These are phyloP conservation scores for Psilocybe tampanensis DNA, from an alignment of 768 basidiomycete genomes.

Conservation along the genomic window DNA sequence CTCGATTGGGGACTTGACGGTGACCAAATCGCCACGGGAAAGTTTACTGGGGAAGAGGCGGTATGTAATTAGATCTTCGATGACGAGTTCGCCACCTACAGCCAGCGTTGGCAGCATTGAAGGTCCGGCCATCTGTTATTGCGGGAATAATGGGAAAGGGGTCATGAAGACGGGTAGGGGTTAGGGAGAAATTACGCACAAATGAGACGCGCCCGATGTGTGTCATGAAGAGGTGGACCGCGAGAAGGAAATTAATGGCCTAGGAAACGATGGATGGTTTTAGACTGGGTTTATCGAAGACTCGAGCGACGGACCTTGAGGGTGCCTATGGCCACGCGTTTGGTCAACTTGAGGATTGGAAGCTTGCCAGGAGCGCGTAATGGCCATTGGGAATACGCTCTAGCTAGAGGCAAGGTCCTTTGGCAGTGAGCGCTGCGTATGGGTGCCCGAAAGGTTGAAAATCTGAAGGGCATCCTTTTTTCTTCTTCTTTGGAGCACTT, in stretches of 20 bases:
- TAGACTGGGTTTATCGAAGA: not conserved
- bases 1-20: slow-evolving; percentile 68
- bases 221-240: slow-evolving; percentile 63
- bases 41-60: slow-evolving; percentile 52
- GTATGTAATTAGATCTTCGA: slow-evolving; percentile 64
- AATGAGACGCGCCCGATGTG: slow-evolving; percentile 59
- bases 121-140: slow-evolving; percentile 61
- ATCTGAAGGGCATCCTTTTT: slow-evolving; percentile 6
- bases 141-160: not conserved
- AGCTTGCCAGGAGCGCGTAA: not conserved
- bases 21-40: slow-evolving; percentile 76
- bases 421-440: not conserved
- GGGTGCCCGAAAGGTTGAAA: not conserved
- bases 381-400: slow-evolving; percentile 8
- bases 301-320: slow-evolving; percentile 15
- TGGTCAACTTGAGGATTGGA: not conserved
- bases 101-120: slow-evolving; percentile 84
- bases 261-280: slow-evolving; percentile 24
- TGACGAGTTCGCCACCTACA: slow-evolving; percentile 55
- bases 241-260: slow-evolving; percentile 57
- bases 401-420: not conserved
- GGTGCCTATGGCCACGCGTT: slow-evolving; percentile 10
- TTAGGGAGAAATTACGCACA: slow-evolving; percentile 34
- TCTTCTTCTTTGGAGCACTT: not conserved
- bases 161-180: not conserved